phyloP scores from a whole-genome alignment of 1,284 basidiomycete species.

The Tilletia walkeri region DNA sequence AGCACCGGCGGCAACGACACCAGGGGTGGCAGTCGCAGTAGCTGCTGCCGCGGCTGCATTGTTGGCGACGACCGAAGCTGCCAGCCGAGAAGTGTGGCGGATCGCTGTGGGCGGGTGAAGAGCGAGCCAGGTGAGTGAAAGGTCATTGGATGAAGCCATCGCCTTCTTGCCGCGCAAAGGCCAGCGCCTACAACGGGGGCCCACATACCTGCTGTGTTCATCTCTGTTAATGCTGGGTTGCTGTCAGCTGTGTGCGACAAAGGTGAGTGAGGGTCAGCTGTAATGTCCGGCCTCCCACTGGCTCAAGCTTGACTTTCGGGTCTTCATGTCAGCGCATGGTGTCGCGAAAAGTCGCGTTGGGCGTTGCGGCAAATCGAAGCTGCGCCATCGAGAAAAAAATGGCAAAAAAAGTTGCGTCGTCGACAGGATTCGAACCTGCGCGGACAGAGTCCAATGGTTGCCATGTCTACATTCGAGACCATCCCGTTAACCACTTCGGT shows the following conservation, averaged over 20 bases:
- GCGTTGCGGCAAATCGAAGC: too few relatives aligned
- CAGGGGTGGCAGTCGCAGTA: not conserved
- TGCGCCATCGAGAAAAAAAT: too few relatives aligned
- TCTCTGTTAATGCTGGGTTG: not conserved
- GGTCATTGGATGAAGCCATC: too few relatives aligned
- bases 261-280: not conserved
- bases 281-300: not conserved
- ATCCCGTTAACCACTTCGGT: too few relatives aligned
- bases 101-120: not conserved
- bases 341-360: too few relatives aligned
- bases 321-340: too few relatives aligned
- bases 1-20: not conserved
- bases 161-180: not conserved
- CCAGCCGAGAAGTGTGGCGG: constrained; percentile 15
- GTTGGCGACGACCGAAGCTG: constrained; percentile 2
- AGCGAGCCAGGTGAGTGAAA: not conserved
- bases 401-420: too few relatives aligned
- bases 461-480: too few relatives aligned
- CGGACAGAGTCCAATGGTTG: too few relatives aligned
- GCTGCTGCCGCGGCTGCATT: constrained; percentile 10
- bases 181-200: not conserved
- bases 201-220: not conserved
- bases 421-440: too few relatives aligned
- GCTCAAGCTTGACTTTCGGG: not conserved
- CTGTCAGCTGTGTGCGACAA: not conserved